Conservation (phyloP, 768 basidiomycete species). For the Amanita molliuscula region DNA sequence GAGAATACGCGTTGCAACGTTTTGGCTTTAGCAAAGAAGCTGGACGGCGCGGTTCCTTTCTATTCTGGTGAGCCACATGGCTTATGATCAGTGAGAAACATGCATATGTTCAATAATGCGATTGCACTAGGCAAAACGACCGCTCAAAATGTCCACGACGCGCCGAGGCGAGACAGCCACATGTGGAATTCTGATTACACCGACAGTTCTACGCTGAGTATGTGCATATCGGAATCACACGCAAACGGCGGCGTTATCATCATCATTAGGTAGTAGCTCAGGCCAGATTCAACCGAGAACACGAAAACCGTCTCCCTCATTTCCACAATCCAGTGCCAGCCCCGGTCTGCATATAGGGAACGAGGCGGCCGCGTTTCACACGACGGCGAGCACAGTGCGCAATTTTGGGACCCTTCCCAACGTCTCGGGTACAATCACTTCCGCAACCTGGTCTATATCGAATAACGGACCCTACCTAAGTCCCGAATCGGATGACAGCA, state of each 20-base stretch:
- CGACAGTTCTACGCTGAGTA: neutral
- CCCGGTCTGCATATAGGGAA: neutral
- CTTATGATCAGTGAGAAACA: neutral
- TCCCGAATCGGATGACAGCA: neutral
- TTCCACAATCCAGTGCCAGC: neutral
- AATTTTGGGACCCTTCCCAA: neutral
- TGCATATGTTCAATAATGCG: neutral
- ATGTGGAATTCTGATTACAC: neutral
- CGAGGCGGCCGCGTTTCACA: neutral
- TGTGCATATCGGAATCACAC: neutral
- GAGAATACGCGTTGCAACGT: constrained; percentile 1
- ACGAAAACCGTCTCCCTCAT: neutral
- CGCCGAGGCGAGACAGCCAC: neutral
- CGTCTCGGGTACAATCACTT: neutral
- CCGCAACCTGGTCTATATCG: neutral
- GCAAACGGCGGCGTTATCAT: neutral
- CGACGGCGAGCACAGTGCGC: neutral
- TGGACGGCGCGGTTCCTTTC: neutral
- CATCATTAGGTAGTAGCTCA: neutral
- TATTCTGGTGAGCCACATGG: neutral
- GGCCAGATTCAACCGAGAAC: neutral
- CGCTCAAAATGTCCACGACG: neutral
- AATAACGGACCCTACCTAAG: neutral
- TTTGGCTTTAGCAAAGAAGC: neutral
- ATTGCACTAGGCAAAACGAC: neutral